Evolutionary conservation across 2,329 filamentous ascomycete species (phyloP), one percentile per base, ranked within the genome.

Genomic region (Bipolaris sorokiniana): DNA sequence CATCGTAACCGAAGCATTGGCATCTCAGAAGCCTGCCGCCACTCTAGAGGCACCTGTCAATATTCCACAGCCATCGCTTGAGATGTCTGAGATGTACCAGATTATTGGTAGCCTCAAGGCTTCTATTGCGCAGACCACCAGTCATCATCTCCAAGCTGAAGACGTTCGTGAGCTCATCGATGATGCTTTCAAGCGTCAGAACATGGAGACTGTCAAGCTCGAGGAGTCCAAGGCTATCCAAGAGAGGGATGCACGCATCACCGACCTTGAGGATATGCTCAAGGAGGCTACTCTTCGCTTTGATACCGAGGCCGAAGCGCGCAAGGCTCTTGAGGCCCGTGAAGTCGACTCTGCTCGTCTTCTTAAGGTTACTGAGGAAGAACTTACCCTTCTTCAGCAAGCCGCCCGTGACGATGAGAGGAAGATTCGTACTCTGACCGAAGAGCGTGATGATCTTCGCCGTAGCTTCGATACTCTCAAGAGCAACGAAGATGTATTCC

Each of bases 301-400:
- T 22, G 73, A 79, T 16, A 75, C 74, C 45, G 79, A 81, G 51
- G 72, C 73, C 13, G 77, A 79, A 42, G 73, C 75, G n/a, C 76
- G 80, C 40, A 76, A 74, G 57, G 72, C 71, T 11, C 66, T 78
- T 6, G 79, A 82, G 60, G 71, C 74, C 52, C 77, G 79, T n/a
- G 79, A 81, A 58, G 69, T 67, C 5, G 79, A 82, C 50, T 74
- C 75, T 11, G 69, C 76, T 55, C 75, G 77, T 49, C 70, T 80
- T 48, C 72, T 82, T n/a, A 78, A 78, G 50, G 76, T 82, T 40
- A 80, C 79, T 5, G 81, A 83, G 54, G 80, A 82, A 60, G 81
- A 83, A 55, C 70, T 83, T 20, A 65, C 70, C n/a, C 70, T 81
- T 1, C 71, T 82, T 5, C 77, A 79, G 22, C 76, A 80, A 23